Evolutionary conservation across 2,329 filamentous ascomycete genomes (phyloP).

Genomic region (Diplodia sapinea): DNA sequence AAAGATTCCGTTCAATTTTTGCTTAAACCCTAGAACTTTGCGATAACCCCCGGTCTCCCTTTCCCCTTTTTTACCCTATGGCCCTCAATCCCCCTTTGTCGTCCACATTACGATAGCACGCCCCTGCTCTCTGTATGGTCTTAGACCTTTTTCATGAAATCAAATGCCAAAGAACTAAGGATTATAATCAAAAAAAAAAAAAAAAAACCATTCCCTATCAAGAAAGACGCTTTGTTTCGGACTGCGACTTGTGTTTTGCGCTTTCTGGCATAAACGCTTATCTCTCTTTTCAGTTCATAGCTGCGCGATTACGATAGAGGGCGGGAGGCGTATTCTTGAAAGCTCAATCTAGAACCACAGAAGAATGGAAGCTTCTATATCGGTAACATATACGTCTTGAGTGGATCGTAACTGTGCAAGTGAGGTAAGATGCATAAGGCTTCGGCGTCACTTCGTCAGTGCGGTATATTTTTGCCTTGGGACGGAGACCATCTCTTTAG

Average conservation of each 20-base stretch:
- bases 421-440: no score
- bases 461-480: background rate
- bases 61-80: constrained; percentile 28
- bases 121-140: constrained; percentile 29
- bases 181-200: constrained; percentile 6
- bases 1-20: constrained; percentile 32
- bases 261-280: background rate
- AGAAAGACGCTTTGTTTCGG: background rate
- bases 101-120: constrained; percentile 31
- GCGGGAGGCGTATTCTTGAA: background rate
- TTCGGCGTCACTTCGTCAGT: background rate
- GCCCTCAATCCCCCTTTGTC: constrained; percentile 30
- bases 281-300: background rate
- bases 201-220: constrained; percentile 3
- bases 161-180: constrained; percentile 31
- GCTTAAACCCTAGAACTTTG: constrained; percentile 32
- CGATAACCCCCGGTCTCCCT: constrained; percentile 25
- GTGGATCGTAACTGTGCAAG: background rate
- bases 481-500: background rate
- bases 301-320: background rate
- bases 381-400: background rate
- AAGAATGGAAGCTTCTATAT: constrained; percentile 16
- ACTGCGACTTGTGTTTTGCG: background rate
- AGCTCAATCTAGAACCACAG: constrained; percentile 16
- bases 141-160: constrained; percentile 31